Conservation (phyloP, 2,329 filamentous ascomycete genomes). For the Phyllosticta citribraziliensis region DNA sequence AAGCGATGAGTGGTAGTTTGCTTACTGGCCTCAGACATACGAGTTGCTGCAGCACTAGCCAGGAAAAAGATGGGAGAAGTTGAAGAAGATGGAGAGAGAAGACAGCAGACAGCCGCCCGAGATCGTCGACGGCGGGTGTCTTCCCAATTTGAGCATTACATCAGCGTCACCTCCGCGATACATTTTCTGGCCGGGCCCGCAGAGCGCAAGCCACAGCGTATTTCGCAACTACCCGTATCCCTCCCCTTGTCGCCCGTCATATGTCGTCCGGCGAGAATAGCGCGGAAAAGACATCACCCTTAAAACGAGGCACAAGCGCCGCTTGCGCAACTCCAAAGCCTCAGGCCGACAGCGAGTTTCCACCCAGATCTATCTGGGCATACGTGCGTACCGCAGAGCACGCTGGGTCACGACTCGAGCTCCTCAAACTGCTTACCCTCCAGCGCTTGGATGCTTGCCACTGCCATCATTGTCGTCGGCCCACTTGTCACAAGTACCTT, state of each 20-base stretch:
- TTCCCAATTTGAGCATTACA: not conserved
- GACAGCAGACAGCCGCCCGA: not conserved
- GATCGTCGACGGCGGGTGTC: not conserved
- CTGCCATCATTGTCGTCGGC: not conserved
- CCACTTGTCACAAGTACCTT: not conserved
- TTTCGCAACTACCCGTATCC: not conserved
- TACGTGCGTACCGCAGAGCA: not conserved
- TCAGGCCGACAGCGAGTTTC: not conserved
- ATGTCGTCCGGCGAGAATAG: not conserved
- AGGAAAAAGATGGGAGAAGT: no score
- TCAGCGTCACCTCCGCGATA: not conserved
- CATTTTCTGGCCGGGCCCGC: not conserved
- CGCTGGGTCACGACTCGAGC: not conserved
- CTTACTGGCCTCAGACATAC: not conserved
- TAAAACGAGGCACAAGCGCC: not conserved
- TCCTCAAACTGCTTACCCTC: not conserved
- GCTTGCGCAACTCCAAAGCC: not conserved
- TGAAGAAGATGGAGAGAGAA: not conserved
- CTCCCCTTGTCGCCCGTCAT: not conserved
- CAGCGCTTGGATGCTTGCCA: not conserved
- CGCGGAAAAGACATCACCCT: not conserved
- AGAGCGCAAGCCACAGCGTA: not conserved
- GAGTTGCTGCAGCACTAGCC: no score
- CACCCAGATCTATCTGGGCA: not conserved
- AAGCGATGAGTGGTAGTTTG: not conserved